Percentiles rank a stretch among this genome's conserved stretches.
phyloP scores from a whole-genome alignment of 441 rosid species.

The Breynia disticha region DNA sequence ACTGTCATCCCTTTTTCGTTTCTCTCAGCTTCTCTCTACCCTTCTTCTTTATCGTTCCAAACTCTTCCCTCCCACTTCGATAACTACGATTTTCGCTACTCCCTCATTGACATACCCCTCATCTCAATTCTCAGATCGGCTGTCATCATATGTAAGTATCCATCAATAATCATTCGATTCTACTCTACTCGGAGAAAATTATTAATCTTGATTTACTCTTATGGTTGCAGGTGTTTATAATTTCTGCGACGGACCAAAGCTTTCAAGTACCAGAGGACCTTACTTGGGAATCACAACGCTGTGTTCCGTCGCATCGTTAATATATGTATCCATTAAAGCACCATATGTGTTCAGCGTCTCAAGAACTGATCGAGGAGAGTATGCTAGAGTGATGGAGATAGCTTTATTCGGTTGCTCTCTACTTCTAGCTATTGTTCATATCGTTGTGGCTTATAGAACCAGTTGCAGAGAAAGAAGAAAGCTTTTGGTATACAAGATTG shows the following conservation, averaged over 20 bases:
- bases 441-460: constrained; percentile 66
- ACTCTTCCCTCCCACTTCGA: constrained; percentile 40
- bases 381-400: constrained; percentile 46
- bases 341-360: constrained; percentile 48
- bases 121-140: constrained; percentile 68
- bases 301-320: constrained; percentile 56
- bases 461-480: constrained; percentile 90
- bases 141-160: constrained; percentile 68
- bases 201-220: neutral
- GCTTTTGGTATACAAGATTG: constrained; percentile 86
- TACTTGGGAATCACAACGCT: constrained; percentile 61
- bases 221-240: constrained; percentile 57
- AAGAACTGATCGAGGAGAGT: constrained; percentile 28
- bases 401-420: constrained; percentile 59
- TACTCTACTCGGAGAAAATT: neutral
- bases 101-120: constrained; percentile 76
- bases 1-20: constrained; percentile 74
- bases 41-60: constrained; percentile 18
- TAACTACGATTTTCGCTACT: constrained; percentile 67
- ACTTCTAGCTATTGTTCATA: constrained; percentile 55
- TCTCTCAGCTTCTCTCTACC: constrained; percentile 51
- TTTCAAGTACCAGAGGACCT: constrained; percentile 49
- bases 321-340: constrained; percentile 71
- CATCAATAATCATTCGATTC: no score
- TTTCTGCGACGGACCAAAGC: constrained; percentile 68